Evolutionary conservation across 2,329 filamentous ascomycete species (phyloP), one percentile per base, ranked within the genome.

Genomic region (Aureobasidium sp.): DNA sequence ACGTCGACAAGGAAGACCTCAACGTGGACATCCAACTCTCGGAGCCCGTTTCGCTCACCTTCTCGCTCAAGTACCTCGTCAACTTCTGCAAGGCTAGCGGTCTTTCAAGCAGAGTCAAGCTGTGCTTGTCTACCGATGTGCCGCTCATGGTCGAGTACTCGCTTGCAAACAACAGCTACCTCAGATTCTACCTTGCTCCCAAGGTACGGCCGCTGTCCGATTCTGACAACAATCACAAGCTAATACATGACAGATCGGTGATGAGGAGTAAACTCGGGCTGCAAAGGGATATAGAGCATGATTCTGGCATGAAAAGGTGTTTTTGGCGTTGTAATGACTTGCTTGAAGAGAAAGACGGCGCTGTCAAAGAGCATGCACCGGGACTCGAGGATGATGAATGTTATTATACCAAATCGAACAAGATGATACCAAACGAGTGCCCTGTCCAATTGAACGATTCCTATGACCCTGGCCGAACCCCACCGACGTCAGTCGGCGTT

Each of bases 41-140:
- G 42, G 95, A 99, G 80, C 91, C 94, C 57, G 94, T 99, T 64
- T 84, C 90, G 39, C 84, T 99, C 66, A 97, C 93, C 55, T 99
- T 99, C 81, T 97, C 94, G 37, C 88, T 99, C 71, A 99, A 99
- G 81, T 99, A 99, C 80, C 87, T 99, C 3, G 90, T 96, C 83
- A 97, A 97, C 84, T 99, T 99, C 82, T 97, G 94, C 89, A 99
- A 99, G 82, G 95, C 95, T 37, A 89, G 91, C 66, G 87, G 86
- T 59, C 82, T 99, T 65, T 93, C 92, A 42, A 80, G 77, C 68
- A 82, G 84, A 68, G 95, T 99, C 77, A 94, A 89, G 79, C 87
- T 99, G 70, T 96, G 89, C 79, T 84, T 99, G 69, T 97, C 93
- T 59, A 92, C 91, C 77, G 94, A 99, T 78, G 93, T 99, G 57